These are phyloP conservation scores for Coniochaeta hoffmannii DNA, from an alignment of 2,329 filamentous ascomycete genomes.

Conservation along the genomic window DNA sequence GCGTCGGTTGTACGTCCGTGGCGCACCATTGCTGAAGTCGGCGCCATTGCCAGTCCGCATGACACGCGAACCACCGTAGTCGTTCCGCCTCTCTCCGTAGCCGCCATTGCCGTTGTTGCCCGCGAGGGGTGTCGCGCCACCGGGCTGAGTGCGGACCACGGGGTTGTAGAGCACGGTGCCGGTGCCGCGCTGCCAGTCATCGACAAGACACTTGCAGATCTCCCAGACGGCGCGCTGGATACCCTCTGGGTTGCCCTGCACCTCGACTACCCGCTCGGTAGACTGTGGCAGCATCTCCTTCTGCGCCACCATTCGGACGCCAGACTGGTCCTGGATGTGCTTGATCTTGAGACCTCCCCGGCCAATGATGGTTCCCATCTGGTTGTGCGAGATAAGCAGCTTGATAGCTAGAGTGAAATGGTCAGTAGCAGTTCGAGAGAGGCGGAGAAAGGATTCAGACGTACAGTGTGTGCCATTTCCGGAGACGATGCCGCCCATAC, in stretches of 20 bases:
- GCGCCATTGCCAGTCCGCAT: conserved; percentile 96
- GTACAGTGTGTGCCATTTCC: conserved; percentile 92
- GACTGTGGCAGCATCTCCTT: conserved; percentile 99
- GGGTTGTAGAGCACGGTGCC: conserved; percentile 98
- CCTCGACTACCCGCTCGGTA: conserved; percentile 94
- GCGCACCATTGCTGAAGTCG: conserved; percentile 83
- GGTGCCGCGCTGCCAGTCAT: conserved; percentile 95
- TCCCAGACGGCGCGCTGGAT: conserved; percentile 98
- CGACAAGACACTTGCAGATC: conserved; percentile 95
- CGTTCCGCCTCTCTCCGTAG: conserved; percentile 38
- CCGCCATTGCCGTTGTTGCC: conserved; percentile 36
- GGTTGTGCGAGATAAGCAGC: conserved; percentile 97
- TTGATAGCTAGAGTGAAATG: conserved; percentile 64
- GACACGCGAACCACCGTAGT: conserved; percentile 62
- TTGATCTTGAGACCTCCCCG: conserved; percentile 97
- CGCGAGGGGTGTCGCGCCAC: conserved; percentile 37
- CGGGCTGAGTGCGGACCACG: conserved; percentile 74
- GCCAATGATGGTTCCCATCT: conserved; percentile 99
- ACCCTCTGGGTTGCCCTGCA: conserved; percentile 88
- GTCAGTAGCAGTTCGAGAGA: conserved; percentile 15
- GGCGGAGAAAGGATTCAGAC: conserved; percentile 20
- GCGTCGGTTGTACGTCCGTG: conserved; percentile 66
- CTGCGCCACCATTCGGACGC: conserved; percentile 97
- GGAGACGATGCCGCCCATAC: conserved; percentile 86
- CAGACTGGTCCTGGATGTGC: conserved; percentile 94